phyloP scores from a whole-genome alignment of 2,329 filamentous ascomycete species.

The Aspergillus tanneri region DNA sequence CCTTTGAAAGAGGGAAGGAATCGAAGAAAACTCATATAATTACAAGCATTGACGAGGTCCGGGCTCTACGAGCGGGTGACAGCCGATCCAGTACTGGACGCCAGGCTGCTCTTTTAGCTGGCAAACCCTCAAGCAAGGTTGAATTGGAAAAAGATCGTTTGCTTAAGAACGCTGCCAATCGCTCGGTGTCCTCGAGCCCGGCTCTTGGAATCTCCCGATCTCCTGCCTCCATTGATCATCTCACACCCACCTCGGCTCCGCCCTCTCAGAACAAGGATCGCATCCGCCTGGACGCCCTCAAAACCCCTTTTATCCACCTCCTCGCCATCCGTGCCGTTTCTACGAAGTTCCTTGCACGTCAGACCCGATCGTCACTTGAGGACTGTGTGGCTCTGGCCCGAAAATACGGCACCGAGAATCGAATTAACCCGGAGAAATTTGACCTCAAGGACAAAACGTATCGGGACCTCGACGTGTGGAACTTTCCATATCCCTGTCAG shows the following conservation, averaged over 20 bases:
- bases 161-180: conserved; percentile 37
- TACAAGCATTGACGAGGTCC: conserved; percentile 38
- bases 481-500: conserved; percentile 57
- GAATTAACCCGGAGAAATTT: conserved; percentile 51
- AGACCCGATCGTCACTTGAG: conserved; percentile 49
- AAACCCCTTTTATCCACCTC: conserved; percentile 50
- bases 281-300: conserved; percentile 45
- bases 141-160: conserved; percentile 45
- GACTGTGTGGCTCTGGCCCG: conserved; percentile 50
- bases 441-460: conserved; percentile 59
- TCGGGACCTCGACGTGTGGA: conserved; percentile 62
- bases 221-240: conserved; percentile 35
- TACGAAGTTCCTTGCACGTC: conserved; percentile 47
- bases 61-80: conserved; percentile 37
- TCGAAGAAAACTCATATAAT: conserved; percentile 54
- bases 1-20: conserved; percentile 60
- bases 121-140: conserved; percentile 37
- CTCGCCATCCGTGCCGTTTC: conserved; percentile 55
- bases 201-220: conserved; percentile 39
- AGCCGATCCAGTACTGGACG: conserved; percentile 31
- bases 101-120: conserved; percentile 29
- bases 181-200: conserved; percentile 45
- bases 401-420: conserved; percentile 55
- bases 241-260: conserved; percentile 47
- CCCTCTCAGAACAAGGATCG: conserved; percentile 37